Evolutionary conservation across 352 stramenopile species (phyloP).

Genomic region (Globisporangium cederbergense): DNA sequence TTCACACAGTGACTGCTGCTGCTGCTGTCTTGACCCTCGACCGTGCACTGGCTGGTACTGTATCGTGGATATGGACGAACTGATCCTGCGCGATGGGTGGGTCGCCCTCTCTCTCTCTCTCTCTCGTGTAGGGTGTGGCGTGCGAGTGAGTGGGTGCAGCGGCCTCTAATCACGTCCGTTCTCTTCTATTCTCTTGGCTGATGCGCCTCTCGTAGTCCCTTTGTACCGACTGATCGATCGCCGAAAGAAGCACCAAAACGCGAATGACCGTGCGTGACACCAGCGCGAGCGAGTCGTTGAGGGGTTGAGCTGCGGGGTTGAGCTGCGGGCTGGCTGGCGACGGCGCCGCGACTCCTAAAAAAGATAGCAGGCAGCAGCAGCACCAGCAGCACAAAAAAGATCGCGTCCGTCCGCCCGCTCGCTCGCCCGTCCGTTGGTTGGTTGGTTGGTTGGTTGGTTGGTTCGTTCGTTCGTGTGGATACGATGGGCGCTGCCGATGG

Average conservation of each 20-base stretch:
- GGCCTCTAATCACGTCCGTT: background rate
- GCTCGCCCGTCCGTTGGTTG: background rate
- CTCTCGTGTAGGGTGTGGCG: background rate
- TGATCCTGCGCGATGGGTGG: background rate
- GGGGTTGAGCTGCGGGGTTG: too few relatives aligned
- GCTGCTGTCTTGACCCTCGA: background rate
- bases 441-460: too few relatives aligned
- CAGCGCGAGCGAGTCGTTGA: background rate
- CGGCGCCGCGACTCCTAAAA: background rate
- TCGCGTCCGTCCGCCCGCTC: background rate
- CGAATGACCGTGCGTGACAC: conserved; percentile 1
- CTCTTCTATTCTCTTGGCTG: background rate
- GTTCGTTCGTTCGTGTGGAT: background rate
- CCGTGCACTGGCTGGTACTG: background rate
- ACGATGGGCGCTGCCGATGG: background rate
- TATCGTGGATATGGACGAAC: background rate
- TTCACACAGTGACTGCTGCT: too few relatives aligned
- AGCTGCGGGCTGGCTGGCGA: too few relatives aligned
- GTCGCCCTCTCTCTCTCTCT: background rate
- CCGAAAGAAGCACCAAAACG: background rate
- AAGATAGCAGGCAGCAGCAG: background rate
- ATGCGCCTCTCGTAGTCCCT: background rate
- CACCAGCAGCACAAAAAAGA: background rate
- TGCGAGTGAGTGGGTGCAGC: background rate
- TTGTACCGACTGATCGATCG: background rate